Evolutionary conservation across 2,329 filamentous ascomycete species (phyloP).

Genomic region (Aspergillus latus): DNA sequence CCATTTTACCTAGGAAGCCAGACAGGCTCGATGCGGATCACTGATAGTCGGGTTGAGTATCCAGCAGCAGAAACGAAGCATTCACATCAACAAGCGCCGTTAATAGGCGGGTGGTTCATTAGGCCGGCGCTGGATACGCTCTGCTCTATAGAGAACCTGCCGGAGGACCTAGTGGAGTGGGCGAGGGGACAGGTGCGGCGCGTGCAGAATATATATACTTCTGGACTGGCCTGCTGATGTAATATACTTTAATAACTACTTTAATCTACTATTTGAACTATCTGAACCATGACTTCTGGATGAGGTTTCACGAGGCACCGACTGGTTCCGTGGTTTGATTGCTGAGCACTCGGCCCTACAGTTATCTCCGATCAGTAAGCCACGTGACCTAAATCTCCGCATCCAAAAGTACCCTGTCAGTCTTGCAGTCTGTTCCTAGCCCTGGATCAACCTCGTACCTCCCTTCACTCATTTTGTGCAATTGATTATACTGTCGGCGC

Average conservation of each 20-base stretch:
- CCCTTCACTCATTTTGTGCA: neutral
- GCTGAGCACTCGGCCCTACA: neutral
- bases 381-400: slow-evolving; percentile 17
- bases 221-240: slow-evolving; percentile 2
- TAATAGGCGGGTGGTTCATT: slow-evolving; percentile 30
- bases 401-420: slow-evolving; percentile 9
- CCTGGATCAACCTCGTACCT: neutral
- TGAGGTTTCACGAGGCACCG: neutral
- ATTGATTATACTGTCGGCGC: neutral
- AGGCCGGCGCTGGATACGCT: slow-evolving; percentile 23
- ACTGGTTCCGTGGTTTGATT: neutral
- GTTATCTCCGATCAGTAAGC: neutral
- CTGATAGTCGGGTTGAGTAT: slow-evolving; percentile 23
- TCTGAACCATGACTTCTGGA: neutral
- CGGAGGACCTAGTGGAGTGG: slow-evolving; percentile 23
- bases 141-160: slow-evolving; percentile 21
- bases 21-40: slow-evolving; percentile 24
- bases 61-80: slow-evolving; percentile 23
- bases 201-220: slow-evolving; percentile 27
- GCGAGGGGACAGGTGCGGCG: slow-evolving; percentile 25
- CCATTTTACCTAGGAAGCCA: slow-evolving; percentile 31
- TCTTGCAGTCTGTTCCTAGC: neutral
- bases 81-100: slow-evolving; percentile 26
- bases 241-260: neutral
- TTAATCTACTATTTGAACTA: neutral